phyloP scores from a whole-genome alignment of 768 basidiomycete genomes.

The Daedalea quercina region DNA sequence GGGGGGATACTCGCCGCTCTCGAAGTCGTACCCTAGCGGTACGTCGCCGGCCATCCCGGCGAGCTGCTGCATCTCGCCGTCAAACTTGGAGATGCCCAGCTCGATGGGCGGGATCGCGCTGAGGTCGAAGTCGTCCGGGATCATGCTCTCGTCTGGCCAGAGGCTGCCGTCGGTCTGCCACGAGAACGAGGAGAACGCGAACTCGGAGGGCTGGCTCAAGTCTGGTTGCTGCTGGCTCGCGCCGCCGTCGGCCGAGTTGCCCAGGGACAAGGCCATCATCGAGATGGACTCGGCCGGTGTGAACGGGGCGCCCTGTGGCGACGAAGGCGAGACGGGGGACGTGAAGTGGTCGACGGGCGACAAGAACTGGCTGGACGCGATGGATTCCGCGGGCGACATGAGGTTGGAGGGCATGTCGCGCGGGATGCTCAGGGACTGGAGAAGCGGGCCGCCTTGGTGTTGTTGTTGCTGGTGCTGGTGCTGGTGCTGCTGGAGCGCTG shows the following conservation, averaged over 20 bases:
- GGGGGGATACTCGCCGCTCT: conserved; percentile 11
- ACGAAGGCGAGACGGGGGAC: conserved; percentile 44
- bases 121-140: conserved; percentile 63
- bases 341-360: conserved; percentile 42
- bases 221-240: conserved; percentile 19
- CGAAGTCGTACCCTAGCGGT: conserved; percentile 12
- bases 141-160: conserved; percentile 23
- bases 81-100: conserved; percentile 45
- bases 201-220: conserved; percentile 15
- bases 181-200: conserved; percentile 18
- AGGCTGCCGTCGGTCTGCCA: conserved; percentile 24
- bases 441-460: conserved; percentile 34
- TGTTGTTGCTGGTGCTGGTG: conserved; percentile 14
- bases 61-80: conserved; percentile 17
- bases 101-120: conserved; percentile 59
- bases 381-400: conserved; percentile 21
- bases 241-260: conserved; percentile 18
- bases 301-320: conserved; percentile 43
- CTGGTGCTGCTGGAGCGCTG: conserved; percentile 14
- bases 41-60: conserved; percentile 7
- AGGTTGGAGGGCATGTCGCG: conserved; percentile 19
- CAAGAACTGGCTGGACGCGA: conserved; percentile 39
- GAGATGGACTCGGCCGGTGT: conserved; percentile 35
- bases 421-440: conserved; percentile 40
- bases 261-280: conserved; percentile 23